Percentiles rank a stretch among this genome's conserved stretches.
Conservation (phyloP, 164 flowering plant genomes). For the Pachysandra terminalis region DNA sequence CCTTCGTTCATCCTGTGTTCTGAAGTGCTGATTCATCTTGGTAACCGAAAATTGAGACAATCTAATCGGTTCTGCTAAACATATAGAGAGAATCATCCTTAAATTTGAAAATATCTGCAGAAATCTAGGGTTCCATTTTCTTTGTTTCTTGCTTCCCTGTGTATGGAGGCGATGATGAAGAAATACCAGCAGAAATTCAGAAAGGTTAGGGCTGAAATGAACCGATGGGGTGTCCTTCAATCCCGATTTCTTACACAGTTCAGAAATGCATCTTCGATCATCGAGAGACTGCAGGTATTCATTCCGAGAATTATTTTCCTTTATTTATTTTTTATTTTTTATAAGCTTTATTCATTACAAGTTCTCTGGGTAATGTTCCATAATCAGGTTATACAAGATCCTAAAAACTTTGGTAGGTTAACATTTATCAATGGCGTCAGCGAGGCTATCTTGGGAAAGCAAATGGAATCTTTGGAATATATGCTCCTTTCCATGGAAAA, state of each 20-base stretch:
- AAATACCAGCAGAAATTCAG: slow-evolving; percentile 62
- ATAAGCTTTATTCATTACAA: neutral
- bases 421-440: slow-evolving; percentile 38
- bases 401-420: slow-evolving; percentile 50
- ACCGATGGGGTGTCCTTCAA: slow-evolving; percentile 71
- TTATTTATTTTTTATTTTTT: too few relatives aligned
- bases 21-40: too few relatives aligned
- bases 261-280: slow-evolving; percentile 60
- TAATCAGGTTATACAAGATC: slow-evolving; percentile 47
- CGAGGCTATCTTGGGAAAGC: slow-evolving; percentile 34
- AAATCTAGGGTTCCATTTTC: neutral
- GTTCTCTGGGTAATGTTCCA: neutral
- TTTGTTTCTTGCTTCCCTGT: neutral
- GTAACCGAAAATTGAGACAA: too few relatives aligned
- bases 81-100: too few relatives aligned
- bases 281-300: slow-evolving; percentile 58
- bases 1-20: too few relatives aligned
- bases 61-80: too few relatives aligned
- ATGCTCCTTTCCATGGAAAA: slow-evolving; percentile 49
- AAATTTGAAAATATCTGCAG: too few relatives aligned
- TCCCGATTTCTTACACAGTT: slow-evolving; percentile 52
- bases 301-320: too few relatives aligned
- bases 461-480: slow-evolving; percentile 33
- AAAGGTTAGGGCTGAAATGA: slow-evolving; percentile 55
- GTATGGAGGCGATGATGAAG: slow-evolving; percentile 55